Base-by-base conservation (phyloP, 352 stramenopile genomes). In the Peronosclerospora sorghi region DNA sequence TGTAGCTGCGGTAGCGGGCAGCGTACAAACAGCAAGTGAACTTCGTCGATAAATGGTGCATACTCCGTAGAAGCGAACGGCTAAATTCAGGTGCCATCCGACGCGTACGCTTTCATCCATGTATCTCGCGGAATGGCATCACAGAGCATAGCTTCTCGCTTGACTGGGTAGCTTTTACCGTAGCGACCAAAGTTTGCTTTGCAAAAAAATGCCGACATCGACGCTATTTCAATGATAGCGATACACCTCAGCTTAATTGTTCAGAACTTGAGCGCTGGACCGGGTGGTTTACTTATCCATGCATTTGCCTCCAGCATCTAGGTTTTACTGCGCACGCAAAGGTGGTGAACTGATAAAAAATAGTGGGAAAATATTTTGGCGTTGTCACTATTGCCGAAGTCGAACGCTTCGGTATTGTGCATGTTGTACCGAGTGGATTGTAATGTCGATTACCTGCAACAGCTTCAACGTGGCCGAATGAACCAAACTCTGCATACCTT, bases 101-200 rank as follows among this genome's bases (percentile, higher is more conserved):
- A 21, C 69, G 72, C 30, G 54, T 85, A n/a, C 67, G 74, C 4
- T 62, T 86, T 24, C 59, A 84, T 26, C 74, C 69, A 30, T 83
- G 72, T 35, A 57, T 69, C 10, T 48, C 40, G n/a, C 48, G 15
- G 19, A 52, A 21, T 13, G 12, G 10, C 8, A 42, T 46, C 23
- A 73, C 62, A n/a, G 74, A 71, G 0, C 74, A 86, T 48, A 76
- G 62, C 29, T 81, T 86, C 39, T 63, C 73, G 3, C 56, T 86
- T 35, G 74, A 86, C 51, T 86, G 74, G 74, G 48, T 83, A 27
- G 71, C 69, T 4, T 78, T 84, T 38, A 51, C 65, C 7, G 55
- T 83, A 7, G 63, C 87, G 38, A 73, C 65, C 13, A 80, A 84
- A 51, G 73, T 90, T 1, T 90, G 77, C 36, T 82, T 90, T 35